Evolutionary conservation across 306 rosid genomes (phyloP).

Genomic region (Dicorynia guianensis): DNA sequence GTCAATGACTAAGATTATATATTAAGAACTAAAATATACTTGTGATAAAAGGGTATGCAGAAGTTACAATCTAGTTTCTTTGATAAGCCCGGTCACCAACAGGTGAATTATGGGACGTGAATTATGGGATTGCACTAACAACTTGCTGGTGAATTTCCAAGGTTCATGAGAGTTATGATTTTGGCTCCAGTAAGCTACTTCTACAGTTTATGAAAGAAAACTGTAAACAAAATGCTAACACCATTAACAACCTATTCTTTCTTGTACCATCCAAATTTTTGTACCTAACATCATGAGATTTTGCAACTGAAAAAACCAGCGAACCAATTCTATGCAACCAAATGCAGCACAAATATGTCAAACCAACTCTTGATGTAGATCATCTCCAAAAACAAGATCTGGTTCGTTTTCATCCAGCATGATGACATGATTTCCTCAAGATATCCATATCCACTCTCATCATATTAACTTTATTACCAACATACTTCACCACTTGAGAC

Average conservation of each 20-base stretch:
- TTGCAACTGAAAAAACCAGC: neutral
- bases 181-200: neutral
- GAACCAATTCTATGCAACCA: neutral
- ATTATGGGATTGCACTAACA: too few species aligned
- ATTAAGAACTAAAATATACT: neutral
- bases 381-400: neutral
- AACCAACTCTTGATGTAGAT: neutral
- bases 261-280: neutral
- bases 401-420: neutral
- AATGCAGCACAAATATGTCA: neutral
- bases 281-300: neutral
- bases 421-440: neutral
- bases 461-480: neutral
- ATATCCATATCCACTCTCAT: neutral
- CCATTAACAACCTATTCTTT: neutral
- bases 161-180: too few species aligned
- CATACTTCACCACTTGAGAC: neutral
- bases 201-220: neutral
- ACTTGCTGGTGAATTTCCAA: too few species aligned
- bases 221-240: too few species aligned
- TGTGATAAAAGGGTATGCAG: neutral
- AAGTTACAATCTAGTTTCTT: neutral
- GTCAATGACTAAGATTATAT: neutral
- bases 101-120: neutral
- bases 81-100: neutral